Evolutionary conservation across 2,329 filamentous ascomycete genomes (phyloP).

Genomic region (Ceratocystis eucalypticola): DNA sequence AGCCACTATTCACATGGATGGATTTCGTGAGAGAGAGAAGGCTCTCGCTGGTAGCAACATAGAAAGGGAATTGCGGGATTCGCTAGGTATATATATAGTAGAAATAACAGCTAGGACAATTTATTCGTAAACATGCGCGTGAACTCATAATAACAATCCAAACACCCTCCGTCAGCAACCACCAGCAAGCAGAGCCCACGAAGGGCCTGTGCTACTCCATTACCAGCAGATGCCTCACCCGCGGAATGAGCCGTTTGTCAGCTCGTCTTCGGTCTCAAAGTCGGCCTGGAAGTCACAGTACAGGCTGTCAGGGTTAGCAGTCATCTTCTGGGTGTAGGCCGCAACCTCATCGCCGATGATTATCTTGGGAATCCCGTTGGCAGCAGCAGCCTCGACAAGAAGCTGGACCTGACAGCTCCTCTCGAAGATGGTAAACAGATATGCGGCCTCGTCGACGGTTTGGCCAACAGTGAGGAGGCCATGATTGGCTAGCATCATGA

Average conservation of each 20-base stretch:
- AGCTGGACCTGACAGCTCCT: conserved; percentile 54
- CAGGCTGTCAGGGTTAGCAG: conserved; percentile 20
- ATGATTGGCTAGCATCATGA: conserved; percentile 54
- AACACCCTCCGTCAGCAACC: neutral
- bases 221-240: conserved; percentile 1
- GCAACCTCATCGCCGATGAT: conserved; percentile 32
- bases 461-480: conserved; percentile 52
- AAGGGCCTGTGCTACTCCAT: no score
- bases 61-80: neutral
- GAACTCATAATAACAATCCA: neutral
- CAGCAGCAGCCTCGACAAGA: conserved; percentile 46
- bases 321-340: conserved; percentile 26
- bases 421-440: conserved; percentile 54
- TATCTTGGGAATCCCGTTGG: conserved; percentile 25
- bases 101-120: neutral
- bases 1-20: conserved; percentile 13
- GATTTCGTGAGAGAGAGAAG: conserved; percentile 8
- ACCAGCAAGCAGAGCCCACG: no score
- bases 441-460: conserved; percentile 60
- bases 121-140: neutral
- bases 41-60: conserved; percentile 9
- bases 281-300: conserved; percentile 21
- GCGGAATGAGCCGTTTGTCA: conserved; percentile 19
- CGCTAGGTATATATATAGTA: no score
- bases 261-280: conserved; percentile 19